Percentiles rank a stretch among this genome's conserved stretches.
Conservation (phyloP, 2,329 filamentous ascomycete species). For the Alternaria longipes region DNA sequence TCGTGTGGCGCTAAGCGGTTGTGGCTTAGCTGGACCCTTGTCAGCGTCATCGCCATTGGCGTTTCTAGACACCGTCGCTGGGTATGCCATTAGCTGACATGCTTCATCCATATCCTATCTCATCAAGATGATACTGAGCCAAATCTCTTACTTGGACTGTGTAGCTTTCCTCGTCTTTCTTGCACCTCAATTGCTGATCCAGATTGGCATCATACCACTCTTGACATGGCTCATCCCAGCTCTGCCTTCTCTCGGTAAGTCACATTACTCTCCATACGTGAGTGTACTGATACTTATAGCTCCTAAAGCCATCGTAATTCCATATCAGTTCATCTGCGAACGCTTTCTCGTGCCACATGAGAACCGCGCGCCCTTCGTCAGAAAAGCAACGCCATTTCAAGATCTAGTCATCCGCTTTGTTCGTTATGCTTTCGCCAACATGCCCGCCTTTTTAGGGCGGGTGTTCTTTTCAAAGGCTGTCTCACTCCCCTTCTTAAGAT, state of each 20-base stretch:
- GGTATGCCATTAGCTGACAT: neutral
- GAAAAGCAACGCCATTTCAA: conserved; percentile 75
- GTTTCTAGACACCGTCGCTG: neutral
- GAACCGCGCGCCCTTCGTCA: conserved; percentile 69
- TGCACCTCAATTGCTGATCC: conserved; percentile 73
- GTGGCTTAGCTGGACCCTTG: conserved; percentile 29
- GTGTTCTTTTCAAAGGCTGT: conserved; percentile 82
- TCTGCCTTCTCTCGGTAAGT: conserved; percentile 74
- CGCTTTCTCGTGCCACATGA: conserved; percentile 60
- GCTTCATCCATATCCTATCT: conserved; percentile 3
- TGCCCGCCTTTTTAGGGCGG: conserved; percentile 73
- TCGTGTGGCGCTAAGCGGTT: conserved; percentile 26
- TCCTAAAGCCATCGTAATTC: conserved; percentile 65
- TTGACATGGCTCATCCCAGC: conserved; percentile 66
- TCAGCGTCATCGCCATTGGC: conserved; percentile 30
- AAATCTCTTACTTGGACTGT: conserved; percentile 80
- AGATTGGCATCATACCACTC: conserved; percentile 70
- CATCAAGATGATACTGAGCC: conserved; percentile 72
- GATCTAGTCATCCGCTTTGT: conserved; percentile 81
- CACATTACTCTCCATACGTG: neutral
- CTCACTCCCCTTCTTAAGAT: conserved; percentile 76
- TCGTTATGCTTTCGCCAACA: conserved; percentile 76
- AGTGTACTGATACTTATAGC: conserved; percentile 42
- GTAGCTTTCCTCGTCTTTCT: conserved; percentile 76
- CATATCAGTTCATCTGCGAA: conserved; percentile 66